Base-by-base conservation (phyloP, 78 protist genomes). In the Tieghemostelium lacteum region DNA sequence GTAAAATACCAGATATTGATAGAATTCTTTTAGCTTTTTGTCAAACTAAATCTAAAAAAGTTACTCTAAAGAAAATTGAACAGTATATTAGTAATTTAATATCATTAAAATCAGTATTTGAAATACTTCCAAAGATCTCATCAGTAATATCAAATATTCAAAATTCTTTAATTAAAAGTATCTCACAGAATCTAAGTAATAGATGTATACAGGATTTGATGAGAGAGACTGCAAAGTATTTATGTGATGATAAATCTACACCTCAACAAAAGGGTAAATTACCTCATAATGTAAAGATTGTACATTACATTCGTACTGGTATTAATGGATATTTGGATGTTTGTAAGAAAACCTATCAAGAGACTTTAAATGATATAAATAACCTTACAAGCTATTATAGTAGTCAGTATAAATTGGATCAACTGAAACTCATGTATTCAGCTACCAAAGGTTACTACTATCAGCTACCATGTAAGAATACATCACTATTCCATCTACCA, bases 271-370 rank as follows among this genome's bases (percentile, higher is more conserved):
- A 10, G 6, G 52, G 52, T 1, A 28, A 20, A 31, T 17, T 17
- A 39, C 0, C 39, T 7, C 10, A 55, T 55, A 1, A 55, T 17
- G 24, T 17, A 16, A 71, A 83, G 39, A 60, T 83, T 31, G 66
- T 83, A 20, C 33, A n/a, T n/a, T 83, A 58, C 33, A 83, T 83
- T 3, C 66, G 67, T 58, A 72, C 57, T 75, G 93, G 93, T 37
- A 26, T 88, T 6, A 75, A 74, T 63, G 87, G 87, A 29, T 49
- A 75, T 26, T 75, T 88, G 45, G 93, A 88, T 62, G 93, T 88
- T 62, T 75, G 88, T 31, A 88, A 77, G 42, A 88, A 88, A 42
- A 55, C 93, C 1, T 88, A 75, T 63, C 26, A 58, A 45, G 93
- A 88, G 49, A 31, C 45, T 26, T 14, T n/a, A 24, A 33, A 28